Percentiles rank a stretch among this genome's conserved stretches.
Evolutionary conservation across 176 grass and related monocot genomes (phyloP).

Genomic region (Lolium perenne): DNA sequence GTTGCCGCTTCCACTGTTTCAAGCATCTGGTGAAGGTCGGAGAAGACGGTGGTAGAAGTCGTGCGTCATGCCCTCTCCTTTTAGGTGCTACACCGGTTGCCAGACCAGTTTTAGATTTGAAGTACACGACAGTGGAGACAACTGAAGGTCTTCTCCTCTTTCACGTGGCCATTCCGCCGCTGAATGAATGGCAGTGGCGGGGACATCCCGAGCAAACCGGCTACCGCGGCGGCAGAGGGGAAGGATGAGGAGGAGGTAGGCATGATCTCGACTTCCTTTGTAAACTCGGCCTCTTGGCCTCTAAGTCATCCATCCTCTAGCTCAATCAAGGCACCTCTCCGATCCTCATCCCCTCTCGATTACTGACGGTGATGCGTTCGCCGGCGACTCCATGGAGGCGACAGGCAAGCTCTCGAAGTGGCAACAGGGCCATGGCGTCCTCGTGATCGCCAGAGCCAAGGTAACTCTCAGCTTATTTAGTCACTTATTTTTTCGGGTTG

Average conservation of each 20-base stretch:
- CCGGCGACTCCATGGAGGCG: conserved; percentile 36
- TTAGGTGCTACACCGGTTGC: too few species aligned
- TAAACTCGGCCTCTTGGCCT: neutral
- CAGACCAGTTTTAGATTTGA: too few species aligned
- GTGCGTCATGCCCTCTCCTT: too few species aligned
- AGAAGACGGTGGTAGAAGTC: too few species aligned
- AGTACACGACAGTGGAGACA: too few species aligned
- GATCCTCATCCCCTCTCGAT: neutral
- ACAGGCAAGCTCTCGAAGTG: conserved; percentile 51
- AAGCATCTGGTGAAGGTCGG: too few species aligned
- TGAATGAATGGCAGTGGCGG: too few species aligned
- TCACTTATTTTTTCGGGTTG: neutral
- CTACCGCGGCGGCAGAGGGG: neutral
- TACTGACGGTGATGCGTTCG: conserved; percentile 8
- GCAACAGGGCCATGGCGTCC: conserved; percentile 61
- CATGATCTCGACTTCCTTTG: conserved; percentile 66
- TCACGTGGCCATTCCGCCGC: too few species aligned
- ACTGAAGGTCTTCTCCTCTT: too few species aligned
- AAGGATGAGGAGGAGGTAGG: conserved; percentile 49
- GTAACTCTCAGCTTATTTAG: neutral
- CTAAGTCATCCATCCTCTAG: neutral
- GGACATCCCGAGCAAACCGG: too few species aligned
- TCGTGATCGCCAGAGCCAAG: conserved; percentile 65
- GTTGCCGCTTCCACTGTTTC: too few species aligned
- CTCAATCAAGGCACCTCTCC: neutral